Conservation (phyloP, 148 eudicot genomes). For the Limonium bicolor region DNA sequence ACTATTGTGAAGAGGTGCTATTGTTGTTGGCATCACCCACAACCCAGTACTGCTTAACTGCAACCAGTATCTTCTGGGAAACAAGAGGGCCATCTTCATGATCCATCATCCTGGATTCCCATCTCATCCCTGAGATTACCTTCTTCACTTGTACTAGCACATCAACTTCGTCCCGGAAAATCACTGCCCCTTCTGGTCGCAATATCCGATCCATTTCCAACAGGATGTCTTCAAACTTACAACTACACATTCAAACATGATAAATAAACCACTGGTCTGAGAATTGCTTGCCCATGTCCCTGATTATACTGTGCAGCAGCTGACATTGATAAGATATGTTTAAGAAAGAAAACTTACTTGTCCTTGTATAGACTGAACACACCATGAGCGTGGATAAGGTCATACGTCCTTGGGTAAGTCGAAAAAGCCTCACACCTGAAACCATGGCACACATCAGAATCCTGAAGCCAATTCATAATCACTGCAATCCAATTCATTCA, state of each 20-base stretch:
- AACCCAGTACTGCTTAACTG: slow-evolving; percentile 88
- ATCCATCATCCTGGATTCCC: slow-evolving; percentile 68
- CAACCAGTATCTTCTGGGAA: slow-evolving; percentile 67
- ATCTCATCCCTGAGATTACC: slow-evolving; percentile 60
- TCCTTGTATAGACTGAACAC: slow-evolving; percentile 74
- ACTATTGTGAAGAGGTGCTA: slow-evolving; percentile 34
- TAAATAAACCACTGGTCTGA: neutral
- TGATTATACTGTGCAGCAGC: neutral
- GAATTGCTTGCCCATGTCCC: neutral
- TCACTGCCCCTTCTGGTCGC: slow-evolving; percentile 91
- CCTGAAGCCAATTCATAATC: neutral
- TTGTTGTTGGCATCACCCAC: slow-evolving; percentile 40
- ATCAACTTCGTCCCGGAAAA: slow-evolving; percentile 78
- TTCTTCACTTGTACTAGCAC: slow-evolving; percentile 70
- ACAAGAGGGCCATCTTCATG: slow-evolving; percentile 90
- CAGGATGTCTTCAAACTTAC: slow-evolving; percentile 72
- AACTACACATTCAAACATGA: slow-evolving; percentile 24
- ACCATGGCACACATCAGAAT: neutral
- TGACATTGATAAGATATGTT: too few species aligned
- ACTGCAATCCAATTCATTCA: neutral
- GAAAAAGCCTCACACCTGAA: slow-evolving; percentile 91
- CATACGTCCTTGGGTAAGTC: slow-evolving; percentile 92
- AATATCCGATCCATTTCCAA: slow-evolving; percentile 91
- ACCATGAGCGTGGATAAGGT: slow-evolving; percentile 83
- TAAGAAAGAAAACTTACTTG: slow-evolving; percentile 38